Percentiles rank a stretch among this genome's conserved stretches.
Evolutionary conservation across 2,329 filamentous ascomycete species (phyloP).

Genomic region (Aciculosporium take): DNA sequence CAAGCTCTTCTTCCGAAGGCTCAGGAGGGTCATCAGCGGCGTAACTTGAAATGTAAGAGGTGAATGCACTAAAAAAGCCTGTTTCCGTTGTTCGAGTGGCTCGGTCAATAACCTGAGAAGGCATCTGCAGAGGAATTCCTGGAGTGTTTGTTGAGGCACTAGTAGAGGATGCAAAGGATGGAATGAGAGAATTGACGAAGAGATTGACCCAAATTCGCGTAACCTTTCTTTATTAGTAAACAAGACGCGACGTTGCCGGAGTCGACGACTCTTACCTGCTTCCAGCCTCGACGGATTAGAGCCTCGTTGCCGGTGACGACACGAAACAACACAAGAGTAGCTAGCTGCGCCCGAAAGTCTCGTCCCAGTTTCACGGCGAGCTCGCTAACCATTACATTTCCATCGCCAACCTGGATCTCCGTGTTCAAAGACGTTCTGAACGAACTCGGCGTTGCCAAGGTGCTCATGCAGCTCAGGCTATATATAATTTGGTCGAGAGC

Average conservation of each 20-base stretch:
- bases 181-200: conserved; percentile 87
- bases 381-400: conserved; percentile 96
- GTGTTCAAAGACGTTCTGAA: conserved; percentile 86
- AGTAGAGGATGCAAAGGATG: conserved; percentile 55
- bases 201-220: conserved; percentile 88
- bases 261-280: conserved; percentile 42
- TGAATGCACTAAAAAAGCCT: conserved; percentile 85
- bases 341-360: conserved; percentile 85
- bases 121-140: conserved; percentile 76
- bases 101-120: conserved; percentile 84
- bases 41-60: conserved; percentile 96
- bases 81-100: conserved; percentile 63
- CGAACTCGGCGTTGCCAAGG: conserved; percentile 58
- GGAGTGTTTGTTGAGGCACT: conserved; percentile 56
- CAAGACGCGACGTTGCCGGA: neutral
- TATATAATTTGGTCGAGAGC: conserved; percentile 87
- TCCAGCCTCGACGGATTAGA: conserved; percentile 64
- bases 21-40: conserved; percentile 95
- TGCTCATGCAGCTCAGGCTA: conserved; percentile 81
- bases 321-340: conserved; percentile 87
- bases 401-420: conserved; percentile 82
- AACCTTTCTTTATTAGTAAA: conserved; percentile 38
- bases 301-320: conserved; percentile 76
- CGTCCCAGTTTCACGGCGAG: conserved; percentile 89
- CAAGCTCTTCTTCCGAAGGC: conserved; percentile 90